phyloP scores from a whole-genome alignment of 306 rosid genomes.

The Parietaria judaica region DNA sequence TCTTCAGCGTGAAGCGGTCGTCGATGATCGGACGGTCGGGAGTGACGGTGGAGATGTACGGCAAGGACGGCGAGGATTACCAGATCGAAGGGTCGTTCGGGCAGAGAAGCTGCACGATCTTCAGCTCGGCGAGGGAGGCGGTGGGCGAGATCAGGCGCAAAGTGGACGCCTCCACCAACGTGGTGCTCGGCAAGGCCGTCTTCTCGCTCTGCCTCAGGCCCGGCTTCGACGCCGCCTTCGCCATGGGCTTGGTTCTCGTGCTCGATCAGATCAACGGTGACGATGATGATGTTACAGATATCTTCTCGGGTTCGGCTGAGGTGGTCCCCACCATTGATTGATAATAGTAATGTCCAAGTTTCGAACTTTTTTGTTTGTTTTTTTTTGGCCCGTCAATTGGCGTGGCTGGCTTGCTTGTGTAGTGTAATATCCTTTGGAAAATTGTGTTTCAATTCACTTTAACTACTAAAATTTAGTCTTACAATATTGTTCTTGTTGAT shows the following conservation, averaged over 20 bases:
- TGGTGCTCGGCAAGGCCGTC: conserved; percentile 84
- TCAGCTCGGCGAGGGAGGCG: conserved; percentile 26
- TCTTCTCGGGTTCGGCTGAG: conserved; percentile 4
- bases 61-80: conserved; percentile 39
- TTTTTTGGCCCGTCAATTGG: background rate
- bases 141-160: conserved; percentile 89
- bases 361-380: background rate
- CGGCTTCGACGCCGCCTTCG: conserved; percentile 76
- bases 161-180: conserved; percentile 69
- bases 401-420: background rate
- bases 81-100: conserved; percentile 73
- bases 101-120: conserved; percentile 55
- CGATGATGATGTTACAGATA: conserved; percentile 17
- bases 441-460: too few species aligned
- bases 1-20: conserved; percentile 72
- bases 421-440: too few species aligned
- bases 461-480: too few species aligned
- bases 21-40: conserved; percentile 78
- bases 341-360: too few species aligned
- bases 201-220: conserved; percentile 68
- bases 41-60: conserved; percentile 58
- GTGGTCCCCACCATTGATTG: conserved; percentile 40
- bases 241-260: conserved; percentile 77
- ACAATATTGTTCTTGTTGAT: too few species aligned
- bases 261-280: conserved; percentile 81